phyloP scores from a whole-genome alignment of 1,139 yeast genomes.

The Hanseniaspora uvarum region DNA sequence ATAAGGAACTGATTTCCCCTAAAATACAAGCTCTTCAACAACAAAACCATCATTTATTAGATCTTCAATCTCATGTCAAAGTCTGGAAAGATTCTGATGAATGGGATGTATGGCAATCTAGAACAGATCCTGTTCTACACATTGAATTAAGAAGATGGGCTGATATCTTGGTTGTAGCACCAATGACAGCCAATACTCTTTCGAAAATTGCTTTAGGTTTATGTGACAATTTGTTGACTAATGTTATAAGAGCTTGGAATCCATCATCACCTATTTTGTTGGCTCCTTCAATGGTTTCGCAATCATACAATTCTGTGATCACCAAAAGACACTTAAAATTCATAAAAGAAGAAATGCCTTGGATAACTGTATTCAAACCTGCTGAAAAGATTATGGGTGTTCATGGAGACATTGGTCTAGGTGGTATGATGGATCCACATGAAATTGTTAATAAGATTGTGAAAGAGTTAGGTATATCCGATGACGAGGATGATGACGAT shows the following conservation, averaged over 20 bases:
- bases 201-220: conserved; percentile 87
- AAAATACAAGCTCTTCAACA: conserved; percentile 16
- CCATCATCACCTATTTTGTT: conserved; percentile 74
- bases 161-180: conserved; percentile 81
- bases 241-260: conserved; percentile 85
- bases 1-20: background rate
- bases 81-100: conserved; percentile 88
- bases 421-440: conserved; percentile 92
- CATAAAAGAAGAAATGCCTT: conserved; percentile 52
- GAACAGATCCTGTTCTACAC: conserved; percentile 87
- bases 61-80: conserved; percentile 52
- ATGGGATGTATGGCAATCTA: conserved; percentile 75
- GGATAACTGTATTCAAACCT: conserved; percentile 76
- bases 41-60: conserved; percentile 27
- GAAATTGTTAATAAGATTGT: conserved; percentile 82
- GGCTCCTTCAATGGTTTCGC: conserved; percentile 97
- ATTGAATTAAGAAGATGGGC: conserved; percentile 95
- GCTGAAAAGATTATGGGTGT: conserved; percentile 83
- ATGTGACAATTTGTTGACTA: conserved; percentile 77
- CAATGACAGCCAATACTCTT: conserved; percentile 83
- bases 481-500: conserved; percentile 73
- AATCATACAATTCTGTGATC: conserved; percentile 89
- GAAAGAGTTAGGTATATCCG: conserved; percentile 76
- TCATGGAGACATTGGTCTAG: conserved; percentile 92
- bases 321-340: conserved; percentile 70